Base-by-base conservation (phyloP, 2,329 filamentous ascomycete species). In the Cladophialophora chaetospira region DNA sequence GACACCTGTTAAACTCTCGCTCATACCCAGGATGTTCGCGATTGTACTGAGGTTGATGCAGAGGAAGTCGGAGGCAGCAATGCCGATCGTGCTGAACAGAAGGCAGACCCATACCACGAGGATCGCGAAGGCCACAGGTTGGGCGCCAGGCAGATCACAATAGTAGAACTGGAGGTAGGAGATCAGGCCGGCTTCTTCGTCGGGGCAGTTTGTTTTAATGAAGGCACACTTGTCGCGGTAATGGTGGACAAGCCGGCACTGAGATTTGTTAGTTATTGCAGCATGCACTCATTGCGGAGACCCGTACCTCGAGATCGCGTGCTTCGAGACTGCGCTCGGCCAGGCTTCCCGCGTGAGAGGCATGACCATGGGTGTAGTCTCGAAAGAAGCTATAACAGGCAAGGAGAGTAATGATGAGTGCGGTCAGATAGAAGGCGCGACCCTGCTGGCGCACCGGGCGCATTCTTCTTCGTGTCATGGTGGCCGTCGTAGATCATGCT, bases 21-120 rank as follows among this genome's bases (percentile, higher is more conserved):
- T 97, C 78, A 99, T 87, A 17, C 93, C 92, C 25, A 97, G 80
- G 50, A 97, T 85, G 55, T 82, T 87, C 19, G 94, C 87, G 66
- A 99, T 94, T 10, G 94, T 97, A 72, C 89, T 94, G 29, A 99
- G 81, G 69, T 99, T 96, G 75, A 97, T 85, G 74, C 92, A 97
- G 75, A 99, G 94, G 78, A 99, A 99, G 75, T 99, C 94, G 73
- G 91, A 97, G 19, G 94, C 94, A 11, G 94, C 94, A 63, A 99
- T 97, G 58, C 94, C 94, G 63, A 99, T 97, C 11, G 94, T 97
- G 65, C 89, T 93, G 75, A 99, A 99, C 5, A 99, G 84, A 53
- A 97, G 77, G 33, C 84, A 88, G 5, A 97, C 82, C 94, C 94
- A 99, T 58, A 86, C 66, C 13, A 90, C 82, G 43, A 99, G 78